Percentiles rank a stretch among this genome's conserved stretches.
Conservation (phyloP, 352 stramenopile species). For the Pythium plurisporium region DNA sequence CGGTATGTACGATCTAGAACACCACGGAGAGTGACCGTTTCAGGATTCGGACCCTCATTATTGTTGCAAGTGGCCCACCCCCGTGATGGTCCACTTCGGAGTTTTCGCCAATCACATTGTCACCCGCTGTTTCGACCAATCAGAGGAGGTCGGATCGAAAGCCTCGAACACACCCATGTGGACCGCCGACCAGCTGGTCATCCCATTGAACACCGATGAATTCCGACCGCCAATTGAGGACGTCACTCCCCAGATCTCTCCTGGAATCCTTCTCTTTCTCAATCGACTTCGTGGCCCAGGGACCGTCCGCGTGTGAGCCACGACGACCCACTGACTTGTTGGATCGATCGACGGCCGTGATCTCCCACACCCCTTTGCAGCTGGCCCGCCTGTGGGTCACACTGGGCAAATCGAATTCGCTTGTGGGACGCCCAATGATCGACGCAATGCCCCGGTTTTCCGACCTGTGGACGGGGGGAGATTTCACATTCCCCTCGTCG, state of each 20-base stretch:
- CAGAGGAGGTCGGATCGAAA: background rate
- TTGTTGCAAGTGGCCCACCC: background rate
- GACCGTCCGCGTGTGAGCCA: too few relatives aligned
- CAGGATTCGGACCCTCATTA: background rate
- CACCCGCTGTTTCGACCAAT: background rate
- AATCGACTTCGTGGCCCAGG: background rate
- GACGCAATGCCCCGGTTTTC: slow-evolving; percentile 20
- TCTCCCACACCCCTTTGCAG: background rate
- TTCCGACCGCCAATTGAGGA: slow-evolving; percentile 6
- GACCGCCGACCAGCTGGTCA: slow-evolving; percentile 18
- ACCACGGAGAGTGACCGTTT: background rate
- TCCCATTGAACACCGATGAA: slow-evolving; percentile 25
- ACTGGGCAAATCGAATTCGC: too few relatives aligned
- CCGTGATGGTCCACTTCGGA: background rate
- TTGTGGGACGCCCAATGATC: slow-evolving; percentile 11
- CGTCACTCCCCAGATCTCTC: background rate
- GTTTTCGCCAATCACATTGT: background rate
- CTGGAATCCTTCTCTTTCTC: too few relatives aligned
- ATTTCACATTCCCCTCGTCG: slow-evolving; percentile 6
- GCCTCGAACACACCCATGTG: slow-evolving; percentile 4
- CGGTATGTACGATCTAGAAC: background rate
- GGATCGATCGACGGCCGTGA: slow-evolving; percentile 4
- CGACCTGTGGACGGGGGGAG: slow-evolving; percentile 21
- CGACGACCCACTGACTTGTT: too few relatives aligned
- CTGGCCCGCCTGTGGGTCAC: background rate